Conservation (phyloP, 768 basidiomycete genomes). For the Lactarius deliciosus region DNA sequence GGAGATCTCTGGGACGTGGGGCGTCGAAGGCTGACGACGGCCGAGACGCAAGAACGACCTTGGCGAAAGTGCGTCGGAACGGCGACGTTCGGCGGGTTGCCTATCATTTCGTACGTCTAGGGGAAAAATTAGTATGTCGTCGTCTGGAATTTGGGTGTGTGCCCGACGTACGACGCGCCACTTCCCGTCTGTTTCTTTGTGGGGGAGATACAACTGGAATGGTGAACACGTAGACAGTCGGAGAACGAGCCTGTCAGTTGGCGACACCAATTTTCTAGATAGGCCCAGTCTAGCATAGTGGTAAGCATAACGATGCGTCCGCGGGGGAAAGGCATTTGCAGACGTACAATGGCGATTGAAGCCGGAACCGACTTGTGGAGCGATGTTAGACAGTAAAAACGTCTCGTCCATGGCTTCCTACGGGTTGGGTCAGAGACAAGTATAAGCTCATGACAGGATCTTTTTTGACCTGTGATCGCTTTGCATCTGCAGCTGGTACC, state of each 20-base stretch:
- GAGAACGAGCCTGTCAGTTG: constrained; percentile 81
- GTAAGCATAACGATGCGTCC: background rate
- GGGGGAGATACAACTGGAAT: constrained; percentile 95
- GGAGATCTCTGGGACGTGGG: constrained; percentile 70
- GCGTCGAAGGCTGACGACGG: constrained; percentile 73
- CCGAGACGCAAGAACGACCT: constrained; percentile 81
- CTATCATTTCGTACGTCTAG: constrained; percentile 94
- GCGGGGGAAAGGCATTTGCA: background rate
- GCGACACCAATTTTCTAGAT: constrained; percentile 94
- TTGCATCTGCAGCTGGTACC: constrained; percentile 97
- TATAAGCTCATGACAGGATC: background rate
- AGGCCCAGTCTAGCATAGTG: constrained; percentile 80
- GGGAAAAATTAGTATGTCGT: background rate
- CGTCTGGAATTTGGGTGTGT: background rate
- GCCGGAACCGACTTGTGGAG: constrained; percentile 95
- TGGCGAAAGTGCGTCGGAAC: constrained; percentile 99
- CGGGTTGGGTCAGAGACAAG: background rate
- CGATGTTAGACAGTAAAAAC: constrained; percentile 92
- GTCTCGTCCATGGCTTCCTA: constrained; percentile 96
- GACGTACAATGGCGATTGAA: constrained; percentile 94
- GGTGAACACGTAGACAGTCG: constrained; percentile 97
- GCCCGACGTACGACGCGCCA: constrained; percentile 80
- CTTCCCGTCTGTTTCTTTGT: constrained; percentile 83
- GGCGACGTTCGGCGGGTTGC: constrained; percentile 81
- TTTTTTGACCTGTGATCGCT: constrained; percentile 66